Conservation (phyloP, 768 basidiomycete genomes). For the Tricholoma terreum region DNA sequence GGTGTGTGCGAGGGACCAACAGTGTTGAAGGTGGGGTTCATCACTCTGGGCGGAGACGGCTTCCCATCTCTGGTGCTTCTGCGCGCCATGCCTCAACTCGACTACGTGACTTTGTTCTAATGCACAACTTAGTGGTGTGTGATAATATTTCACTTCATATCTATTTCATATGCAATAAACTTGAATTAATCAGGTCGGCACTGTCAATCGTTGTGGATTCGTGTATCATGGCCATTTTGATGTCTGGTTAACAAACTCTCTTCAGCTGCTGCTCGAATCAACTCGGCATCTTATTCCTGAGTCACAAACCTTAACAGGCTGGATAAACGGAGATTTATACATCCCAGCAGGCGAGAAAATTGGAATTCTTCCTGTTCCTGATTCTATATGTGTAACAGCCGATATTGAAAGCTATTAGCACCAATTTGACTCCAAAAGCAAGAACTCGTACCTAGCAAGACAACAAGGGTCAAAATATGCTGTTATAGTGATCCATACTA, state of each 20-base stretch:
- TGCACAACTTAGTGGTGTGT: constrained; percentile 15
- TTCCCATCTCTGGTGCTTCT: constrained; percentile 22
- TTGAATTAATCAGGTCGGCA: no score
- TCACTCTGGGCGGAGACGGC: no score
- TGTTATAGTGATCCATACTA: constrained; percentile 21
- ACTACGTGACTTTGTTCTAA: constrained; percentile 23
- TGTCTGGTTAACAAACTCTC: constrained; percentile 16
- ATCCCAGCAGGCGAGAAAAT: background rate
- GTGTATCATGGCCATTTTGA: constrained; percentile 18
- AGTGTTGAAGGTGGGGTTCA: no score
- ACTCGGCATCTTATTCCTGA: no score
- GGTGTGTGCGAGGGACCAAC: no score
- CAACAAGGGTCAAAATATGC: no score
- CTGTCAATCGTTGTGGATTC: no score
- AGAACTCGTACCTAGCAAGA: no score
- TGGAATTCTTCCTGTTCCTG: constrained; percentile 7
- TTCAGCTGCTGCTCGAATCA: constrained; percentile 8
- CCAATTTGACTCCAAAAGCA: no score
- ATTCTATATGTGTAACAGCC: background rate
- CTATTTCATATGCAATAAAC: no score
- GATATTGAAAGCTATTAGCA: constrained; percentile 5
- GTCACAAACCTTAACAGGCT: background rate
- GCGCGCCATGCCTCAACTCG: constrained; percentile 17
- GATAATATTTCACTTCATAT: no score
- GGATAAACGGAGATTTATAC: constrained; percentile 9